Conservation (phyloP, 2,329 filamentous ascomycete genomes). For the Colletotrichum sojae region DNA sequence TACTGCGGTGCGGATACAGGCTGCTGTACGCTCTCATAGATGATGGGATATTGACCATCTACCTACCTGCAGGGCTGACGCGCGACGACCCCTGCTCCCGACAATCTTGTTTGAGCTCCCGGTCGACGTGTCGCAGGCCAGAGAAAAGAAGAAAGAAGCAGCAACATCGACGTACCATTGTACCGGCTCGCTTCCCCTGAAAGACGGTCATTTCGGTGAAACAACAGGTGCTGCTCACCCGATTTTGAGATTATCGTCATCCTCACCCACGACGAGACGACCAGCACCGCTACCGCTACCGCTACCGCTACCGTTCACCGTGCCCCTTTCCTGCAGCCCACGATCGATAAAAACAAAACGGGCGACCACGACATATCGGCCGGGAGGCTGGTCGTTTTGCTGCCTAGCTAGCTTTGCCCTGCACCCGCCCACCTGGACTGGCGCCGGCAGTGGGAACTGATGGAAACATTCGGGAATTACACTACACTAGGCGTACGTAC, state of each 20-base stretch:
- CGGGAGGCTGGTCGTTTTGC: background rate
- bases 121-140: slow-evolving; percentile 9
- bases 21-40: too few species aligned
- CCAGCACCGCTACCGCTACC: too few species aligned
- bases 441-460: slow-evolving; percentile 3
- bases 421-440: slow-evolving; percentile 10
- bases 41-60: background rate
- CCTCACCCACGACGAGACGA: background rate
- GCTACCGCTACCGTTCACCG: background rate
- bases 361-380: background rate
- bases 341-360: too few species aligned
- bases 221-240: slow-evolving; percentile 34
- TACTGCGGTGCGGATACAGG: too few species aligned
- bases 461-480: slow-evolving; percentile 29
- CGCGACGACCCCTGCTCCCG: slow-evolving; percentile 13
- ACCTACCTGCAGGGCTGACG: slow-evolving; percentile 27
- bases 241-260: slow-evolving; percentile 26
- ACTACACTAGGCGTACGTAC: background rate
- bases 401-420: background rate
- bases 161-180: slow-evolving; percentile 6
- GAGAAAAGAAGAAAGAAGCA: slow-evolving; percentile 18
- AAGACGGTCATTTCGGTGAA: slow-evolving; percentile 28
- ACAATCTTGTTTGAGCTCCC: slow-evolving; percentile 17
- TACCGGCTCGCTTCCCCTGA: slow-evolving; percentile 1
- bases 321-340: background rate